Evolutionary conservation across 2,329 filamentous ascomycete species (phyloP), one percentile per base, ranked within the genome.

Genomic region (Beauveria asiatica): DNA sequence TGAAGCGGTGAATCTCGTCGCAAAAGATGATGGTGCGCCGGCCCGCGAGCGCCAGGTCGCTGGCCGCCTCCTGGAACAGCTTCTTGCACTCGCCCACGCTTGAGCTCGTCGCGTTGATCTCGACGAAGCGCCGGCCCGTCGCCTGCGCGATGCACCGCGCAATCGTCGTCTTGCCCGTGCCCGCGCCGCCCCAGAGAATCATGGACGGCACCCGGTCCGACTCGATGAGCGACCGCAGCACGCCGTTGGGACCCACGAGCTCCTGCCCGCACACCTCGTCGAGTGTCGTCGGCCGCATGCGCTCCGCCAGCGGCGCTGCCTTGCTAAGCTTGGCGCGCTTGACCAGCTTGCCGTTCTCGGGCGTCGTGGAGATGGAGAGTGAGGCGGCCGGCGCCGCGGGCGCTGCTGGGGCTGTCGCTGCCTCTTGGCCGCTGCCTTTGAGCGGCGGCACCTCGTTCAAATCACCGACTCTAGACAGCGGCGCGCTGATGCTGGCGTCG

Each of bases 1-100:
- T 89, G 78, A 96, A 96, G 30, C 93, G 80, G 73, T 96, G 92
- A 52, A 97, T 94, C 77, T 97, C 94, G 75, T 99, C 94, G 75
- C 93, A 97, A 72, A 99, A 99, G 64, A 99, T 85, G 64, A 99
- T 96, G 0, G 94, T 97, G 75, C 90, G 93, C 63, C 92, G 83
- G 1, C 93, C 93, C 0, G 91, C 95, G 56, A 97, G 77, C 1
- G 80, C 77, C 51, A 92, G 75, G 71, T 97, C 94, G 68, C 86
- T 89, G 62, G 83, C 85, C 0, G 94, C 92, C 65, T 97, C 92
- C 23, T 80, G 78, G 68, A 97, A 97, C 59, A 97, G 81, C 78
- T 92, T 94, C 75, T 97, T 96, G 80, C 89, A 92, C 72, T 97
- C 93, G 25, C 83, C 86, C 19, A 97, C 89, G 1, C 92, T 93